phyloP scores from a whole-genome alignment of 345 rosid species.

The Sisymbrium irio region DNA sequence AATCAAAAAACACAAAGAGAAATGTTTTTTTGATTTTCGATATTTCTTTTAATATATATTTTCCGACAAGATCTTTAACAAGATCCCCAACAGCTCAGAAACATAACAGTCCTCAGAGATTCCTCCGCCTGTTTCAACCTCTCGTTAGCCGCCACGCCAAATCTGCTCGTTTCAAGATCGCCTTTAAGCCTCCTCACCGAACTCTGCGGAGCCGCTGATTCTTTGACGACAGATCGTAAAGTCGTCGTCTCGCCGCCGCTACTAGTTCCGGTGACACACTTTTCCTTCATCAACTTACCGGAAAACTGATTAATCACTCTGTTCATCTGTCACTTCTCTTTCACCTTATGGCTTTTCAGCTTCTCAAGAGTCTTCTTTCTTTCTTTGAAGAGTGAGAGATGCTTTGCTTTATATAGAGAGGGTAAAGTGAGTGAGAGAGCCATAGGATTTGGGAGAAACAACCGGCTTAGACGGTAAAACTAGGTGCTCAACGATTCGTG shows the following conservation, averaged over 20 bases:
- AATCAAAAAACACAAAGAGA: background rate
- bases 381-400: background rate
- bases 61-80: slow-evolving; percentile 29
- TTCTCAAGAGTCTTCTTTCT: background rate
- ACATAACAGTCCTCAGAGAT: slow-evolving; percentile 76
- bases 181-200: slow-evolving; percentile 43
- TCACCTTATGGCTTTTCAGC: background rate
- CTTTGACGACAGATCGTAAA: slow-evolving; percentile 42
- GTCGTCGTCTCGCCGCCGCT: slow-evolving; percentile 36
- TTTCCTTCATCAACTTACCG: slow-evolving; percentile 52
- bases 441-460: slow-evolving; percentile 21
- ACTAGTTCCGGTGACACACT: slow-evolving; percentile 34
- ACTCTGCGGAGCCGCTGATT: slow-evolving; percentile 28
- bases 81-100: slow-evolving; percentile 86
- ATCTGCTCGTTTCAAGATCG: slow-evolving; percentile 40
- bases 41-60: too few species aligned
- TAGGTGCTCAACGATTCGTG: background rate
- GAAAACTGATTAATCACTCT: slow-evolving; percentile 39
- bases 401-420: slow-evolving; percentile 21
- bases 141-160: slow-evolving; percentile 40
- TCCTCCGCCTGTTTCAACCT: slow-evolving; percentile 64
- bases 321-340: slow-evolving; percentile 14
- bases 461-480: slow-evolving; percentile 29
- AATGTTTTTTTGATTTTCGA: background rate
- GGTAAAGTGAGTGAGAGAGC: slow-evolving; percentile 8